Base-by-base conservation (phyloP, 352 stramenopile species). In the Phytophthora syringae region DNA sequence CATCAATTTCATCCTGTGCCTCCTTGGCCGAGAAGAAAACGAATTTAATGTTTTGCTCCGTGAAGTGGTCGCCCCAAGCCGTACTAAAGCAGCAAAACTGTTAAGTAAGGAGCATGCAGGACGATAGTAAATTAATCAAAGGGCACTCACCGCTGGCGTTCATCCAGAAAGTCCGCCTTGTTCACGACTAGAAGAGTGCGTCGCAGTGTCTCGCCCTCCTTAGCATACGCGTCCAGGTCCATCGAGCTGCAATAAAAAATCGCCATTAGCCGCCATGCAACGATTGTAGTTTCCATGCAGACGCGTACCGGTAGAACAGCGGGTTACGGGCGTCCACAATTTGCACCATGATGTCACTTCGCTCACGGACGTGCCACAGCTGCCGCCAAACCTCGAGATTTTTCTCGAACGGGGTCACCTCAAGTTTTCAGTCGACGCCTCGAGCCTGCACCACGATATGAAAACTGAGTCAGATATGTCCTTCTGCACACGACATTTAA, bases 301-400 rank as follows among this genome's bases (percentile, higher is more conserved):
- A 30, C 5, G 40, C 70, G 22, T 59, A 92, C 72, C 88, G 86
- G 73, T 99, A 99, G 76, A 99, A 99, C 5, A 99, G 80, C 3
- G 98, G 98, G 86, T 99, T 99, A 43, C 98, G 86, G 7, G 96
- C 97, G 74, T 99, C 98, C 2, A 99, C 96, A 39, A 99, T 98
- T 76, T 99, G 98, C 27, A 99, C 84, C 51, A 99, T 88, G 48
- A 99, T 89, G 54, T 99, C 91, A 79, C 92, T 99, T 62, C 97
- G 86, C 77, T 99, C 98, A 39, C 98, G 86, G 20, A 99, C 98
- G 32, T 99, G 88, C 98, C 98, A 99, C 7, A 99, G 79, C 77
- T 99, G 98, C 36, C 97, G 90, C 98, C 98, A 99, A 24, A 99
- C 98, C 65, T 99, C 96, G 39, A 99, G 57, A 77, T 99, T 99